These are phyloP conservation scores for Proliferodiscus dingleyae DNA, from an alignment of 2,329 filamentous ascomycete genomes.

Conservation along the genomic window DNA sequence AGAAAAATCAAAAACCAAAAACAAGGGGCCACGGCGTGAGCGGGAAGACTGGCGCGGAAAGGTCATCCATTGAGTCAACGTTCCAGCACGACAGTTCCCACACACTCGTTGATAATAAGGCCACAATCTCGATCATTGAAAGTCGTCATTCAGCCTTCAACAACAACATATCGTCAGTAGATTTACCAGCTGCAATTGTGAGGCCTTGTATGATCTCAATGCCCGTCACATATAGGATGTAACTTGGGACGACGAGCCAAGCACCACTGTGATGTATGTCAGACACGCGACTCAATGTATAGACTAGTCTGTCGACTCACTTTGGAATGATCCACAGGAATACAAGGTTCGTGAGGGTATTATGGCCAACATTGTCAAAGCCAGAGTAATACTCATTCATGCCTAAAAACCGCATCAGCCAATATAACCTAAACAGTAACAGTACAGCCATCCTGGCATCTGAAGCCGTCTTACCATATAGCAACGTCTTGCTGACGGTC, in stretches of 20 bases:
- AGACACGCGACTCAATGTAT: constrained; percentile 13
- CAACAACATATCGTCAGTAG: constrained; percentile 14
- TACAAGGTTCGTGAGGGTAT: constrained; percentile 46
- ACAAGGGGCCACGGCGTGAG: too few species aligned
- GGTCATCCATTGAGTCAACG: too few species aligned
- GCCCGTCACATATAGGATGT: constrained; percentile 57
- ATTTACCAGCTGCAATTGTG: constrained; percentile 37
- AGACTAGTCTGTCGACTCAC: constrained; percentile 38
- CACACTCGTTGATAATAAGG: too few species aligned
- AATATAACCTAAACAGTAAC: too few species aligned
- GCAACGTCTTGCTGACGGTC: constrained; percentile 62
- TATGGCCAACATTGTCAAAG: constrained; percentile 60
- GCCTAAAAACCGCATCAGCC: constrained; percentile 37
- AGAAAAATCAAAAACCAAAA: too few species aligned
- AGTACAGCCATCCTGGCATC: background rate
- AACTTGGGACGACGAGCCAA: constrained; percentile 60
- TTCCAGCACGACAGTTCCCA: too few species aligned
- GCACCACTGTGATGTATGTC: constrained; percentile 43
- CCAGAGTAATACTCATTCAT: constrained; percentile 56
- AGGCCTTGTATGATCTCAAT: constrained; percentile 57
- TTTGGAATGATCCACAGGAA: constrained; percentile 63
- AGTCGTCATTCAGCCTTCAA: constrained; percentile 20
- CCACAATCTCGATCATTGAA: too few species aligned
- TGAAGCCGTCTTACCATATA: constrained; percentile 56
- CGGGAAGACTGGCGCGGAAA: too few species aligned